Evolutionary conservation across 345 rosid species (phyloP).

Genomic region (Stellera chamaejasme): DNA sequence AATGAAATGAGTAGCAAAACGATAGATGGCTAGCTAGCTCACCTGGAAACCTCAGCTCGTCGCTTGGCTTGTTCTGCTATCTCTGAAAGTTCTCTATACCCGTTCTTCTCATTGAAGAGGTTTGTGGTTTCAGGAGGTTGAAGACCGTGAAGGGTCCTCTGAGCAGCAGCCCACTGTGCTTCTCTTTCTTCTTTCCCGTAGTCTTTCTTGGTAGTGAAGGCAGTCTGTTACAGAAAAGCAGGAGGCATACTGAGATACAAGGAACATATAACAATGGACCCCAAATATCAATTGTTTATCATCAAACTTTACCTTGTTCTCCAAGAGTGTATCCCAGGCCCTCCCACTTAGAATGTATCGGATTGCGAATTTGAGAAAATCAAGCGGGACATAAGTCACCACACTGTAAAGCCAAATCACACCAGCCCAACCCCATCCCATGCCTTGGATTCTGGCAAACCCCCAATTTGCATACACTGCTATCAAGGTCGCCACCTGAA

Average conservation of each 20-base stretch:
- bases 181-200: slow-evolving; percentile 90
- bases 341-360: slow-evolving; percentile 71
- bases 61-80: slow-evolving; percentile 98
- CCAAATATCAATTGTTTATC: too few species aligned
- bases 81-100: slow-evolving; percentile 86
- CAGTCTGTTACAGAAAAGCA: slow-evolving; percentile 37
- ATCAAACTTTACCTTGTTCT: slow-evolving; percentile 53
- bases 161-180: slow-evolving; percentile 94
- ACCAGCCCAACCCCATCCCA: slow-evolving; percentile 98
- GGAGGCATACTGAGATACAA: not conserved
- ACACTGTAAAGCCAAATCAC: slow-evolving; percentile 84
- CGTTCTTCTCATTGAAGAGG: slow-evolving; percentile 44
- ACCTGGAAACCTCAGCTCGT: slow-evolving; percentile 97
- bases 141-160: slow-evolving; percentile 90
- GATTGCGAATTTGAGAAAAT: slow-evolving; percentile 59
- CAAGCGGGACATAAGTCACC: slow-evolving; percentile 69
- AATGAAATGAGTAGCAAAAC: not conserved
- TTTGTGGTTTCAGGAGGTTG: slow-evolving; percentile 56
- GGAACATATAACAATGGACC: not conserved
- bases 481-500: slow-evolving; percentile 67
- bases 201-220: slow-evolving; percentile 87
- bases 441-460: slow-evolving; percentile 56
- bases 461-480: slow-evolving; percentile 84
- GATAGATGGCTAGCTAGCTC: slow-evolving; percentile 5
- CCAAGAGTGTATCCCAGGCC: slow-evolving; percentile 73